Evolutionary conservation across 164 flowering plant genomes (phyloP), one percentile per base, ranked within the genome.

Genomic region (Berberis thunbergii): DNA sequence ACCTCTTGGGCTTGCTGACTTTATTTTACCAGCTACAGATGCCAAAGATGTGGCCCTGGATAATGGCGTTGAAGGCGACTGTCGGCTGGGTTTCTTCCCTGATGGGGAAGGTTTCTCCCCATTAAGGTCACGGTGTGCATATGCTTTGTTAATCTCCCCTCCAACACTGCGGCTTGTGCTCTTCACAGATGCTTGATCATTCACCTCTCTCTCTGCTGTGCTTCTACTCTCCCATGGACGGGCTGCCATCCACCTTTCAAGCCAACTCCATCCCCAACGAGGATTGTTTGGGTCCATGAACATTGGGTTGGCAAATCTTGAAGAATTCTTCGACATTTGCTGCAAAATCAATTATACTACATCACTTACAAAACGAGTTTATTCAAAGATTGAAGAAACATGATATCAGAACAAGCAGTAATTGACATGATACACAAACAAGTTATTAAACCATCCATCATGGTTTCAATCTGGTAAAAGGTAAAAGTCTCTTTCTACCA

Each of bases 261-360:
- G 69, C 92, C 92, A 84, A 68, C 86, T 86, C 92, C 92, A 86
- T 43, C 92, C 92, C 92, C 92, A 86, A 43, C 79, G 85, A 39
- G 92, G 86, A 69, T 81, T 81, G 73, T 72, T 80, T 40, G 82
- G 86, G 68, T 86, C 89, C 86, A 86, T 78, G 65, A 80, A 83
- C 61, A 84, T 81, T 3, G 74, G 78, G 61, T 77, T 78, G 39
- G 71, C 71, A 42, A 84, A 74, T 67, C 80, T 79, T 45, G 82
- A 26, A 26, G 26, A 63, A 67, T 79, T 78, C 81, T 75, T 86
- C 79, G 72, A 73, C 56, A 65, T 66, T 75, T 80, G 83, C 84
- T 82, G 81, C 74, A 66, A 11, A 38, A 6, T 1, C 2, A 57
- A 1, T 10, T 52, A 10, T 10, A 52, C 10, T 11, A 52, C 8